Evolutionary conservation across 768 basidiomycete species (phyloP).

Genomic region (Collybiopsis luxurians): DNA sequence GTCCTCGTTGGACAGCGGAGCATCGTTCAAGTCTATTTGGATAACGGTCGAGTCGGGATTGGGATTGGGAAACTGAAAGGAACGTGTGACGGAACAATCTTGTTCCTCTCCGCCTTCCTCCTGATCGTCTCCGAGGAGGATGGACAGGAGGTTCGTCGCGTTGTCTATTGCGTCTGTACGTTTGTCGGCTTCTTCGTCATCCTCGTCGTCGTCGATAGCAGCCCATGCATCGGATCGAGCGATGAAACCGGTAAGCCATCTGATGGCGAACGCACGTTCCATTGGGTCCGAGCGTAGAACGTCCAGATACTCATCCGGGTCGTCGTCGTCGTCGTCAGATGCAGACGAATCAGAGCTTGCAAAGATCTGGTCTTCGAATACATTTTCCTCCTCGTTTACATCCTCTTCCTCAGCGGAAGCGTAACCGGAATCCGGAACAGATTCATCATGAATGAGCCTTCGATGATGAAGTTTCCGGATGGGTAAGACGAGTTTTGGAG

Average conservation of each 20-base stretch:
- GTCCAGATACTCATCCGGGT: constrained; percentile 32
- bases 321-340: constrained; percentile 14
- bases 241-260: constrained; percentile 73
- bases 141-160: constrained; percentile 54
- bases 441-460: constrained; percentile 32
- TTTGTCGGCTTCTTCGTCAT: constrained; percentile 34
- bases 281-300: constrained; percentile 58
- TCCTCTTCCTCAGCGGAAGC: constrained; percentile 70
- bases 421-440: constrained; percentile 72
- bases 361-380: too few relatives aligned
- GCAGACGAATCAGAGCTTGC: too few relatives aligned
- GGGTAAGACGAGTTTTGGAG: constrained; percentile 25
- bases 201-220: constrained; percentile 14
- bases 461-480: constrained; percentile 19
- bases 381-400: constrained; percentile 27
- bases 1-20: constrained; percentile 57
- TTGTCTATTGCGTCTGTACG: constrained; percentile 50
- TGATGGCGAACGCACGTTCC: constrained; percentile 66
- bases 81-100: constrained; percentile 43
- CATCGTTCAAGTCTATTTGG: constrained; percentile 65
- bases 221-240: constrained; percentile 57
- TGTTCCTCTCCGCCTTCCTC: constrained; percentile 39
- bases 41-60: too few relatives aligned
- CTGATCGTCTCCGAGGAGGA: constrained; percentile 41
- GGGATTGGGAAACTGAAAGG: constrained; percentile 51